phyloP scores from a whole-genome alignment of 768 basidiomycete genomes.

The Kwoniella shandongensis region DNA sequence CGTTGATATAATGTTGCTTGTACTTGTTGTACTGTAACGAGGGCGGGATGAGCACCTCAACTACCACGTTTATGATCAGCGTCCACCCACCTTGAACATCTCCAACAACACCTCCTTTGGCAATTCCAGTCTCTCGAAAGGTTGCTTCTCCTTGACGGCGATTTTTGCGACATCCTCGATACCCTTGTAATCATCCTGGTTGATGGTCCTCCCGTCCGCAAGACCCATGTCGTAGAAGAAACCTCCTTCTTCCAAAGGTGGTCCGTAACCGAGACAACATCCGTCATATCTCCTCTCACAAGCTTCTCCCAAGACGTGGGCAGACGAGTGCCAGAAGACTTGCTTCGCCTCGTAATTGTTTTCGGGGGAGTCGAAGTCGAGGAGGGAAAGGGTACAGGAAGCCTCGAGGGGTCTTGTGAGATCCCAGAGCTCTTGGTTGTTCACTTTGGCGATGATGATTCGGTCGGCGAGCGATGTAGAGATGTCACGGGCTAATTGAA shows the following conservation, averaged over 20 bases:
- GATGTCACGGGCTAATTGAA: conserved; percentile 84
- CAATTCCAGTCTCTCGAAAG: conserved; percentile 89
- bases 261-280: conserved; percentile 93
- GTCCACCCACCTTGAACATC: conserved; percentile 79
- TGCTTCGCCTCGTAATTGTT: conserved; percentile 68
- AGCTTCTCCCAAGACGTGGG: conserved; percentile 95
- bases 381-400: conserved; percentile 73
- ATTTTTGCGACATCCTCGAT: conserved; percentile 84
- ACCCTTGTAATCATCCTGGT: conserved; percentile 76
- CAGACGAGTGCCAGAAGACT: conserved; percentile 99
- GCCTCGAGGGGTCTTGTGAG: conserved; percentile 89
- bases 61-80: not conserved
- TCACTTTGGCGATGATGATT: conserved; percentile 87
- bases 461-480: conserved; percentile 83
- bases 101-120: conserved; percentile 92
- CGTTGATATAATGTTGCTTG: conserved; percentile 91
- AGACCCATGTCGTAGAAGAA: conserved; percentile 97
- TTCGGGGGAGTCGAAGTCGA: conserved; percentile 72
- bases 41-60: not conserved
- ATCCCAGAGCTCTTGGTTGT: conserved; percentile 73
- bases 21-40: conserved; percentile 93
- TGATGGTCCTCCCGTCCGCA: conserved; percentile 63
- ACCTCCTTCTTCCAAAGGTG: conserved; percentile 87
- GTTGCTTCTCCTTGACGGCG: conserved; percentile 94
- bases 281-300: conserved; percentile 88